Conservation (phyloP, 805 yeast genomes). For the Candida tibetensis region DNA sequence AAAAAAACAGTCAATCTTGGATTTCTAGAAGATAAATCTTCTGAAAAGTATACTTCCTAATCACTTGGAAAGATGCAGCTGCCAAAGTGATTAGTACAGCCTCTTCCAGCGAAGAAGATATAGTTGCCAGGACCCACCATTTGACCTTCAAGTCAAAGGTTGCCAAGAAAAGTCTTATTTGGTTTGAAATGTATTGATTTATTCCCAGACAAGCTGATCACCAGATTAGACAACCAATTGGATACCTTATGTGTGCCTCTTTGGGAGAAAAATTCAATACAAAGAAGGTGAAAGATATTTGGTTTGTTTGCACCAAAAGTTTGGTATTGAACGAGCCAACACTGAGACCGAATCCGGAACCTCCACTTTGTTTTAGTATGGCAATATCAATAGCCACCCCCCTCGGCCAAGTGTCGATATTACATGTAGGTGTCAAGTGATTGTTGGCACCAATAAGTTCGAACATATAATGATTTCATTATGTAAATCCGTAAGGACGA, state of each 20-base stretch:
- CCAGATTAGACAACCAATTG: constrained; percentile 90
- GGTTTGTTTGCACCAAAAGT: constrained; percentile 95
- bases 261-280: constrained; percentile 93
- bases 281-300: constrained; percentile 94
- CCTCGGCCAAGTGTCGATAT: constrained; percentile 99
- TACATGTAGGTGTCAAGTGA: constrained; percentile 85
- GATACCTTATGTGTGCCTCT: constrained; percentile 96
- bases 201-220: constrained; percentile 70
- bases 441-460: constrained; percentile 90
- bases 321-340: constrained; percentile 95
- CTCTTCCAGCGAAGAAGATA: constrained; percentile 67
- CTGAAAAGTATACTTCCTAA: constrained; percentile 54
- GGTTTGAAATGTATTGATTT: constrained; percentile 95
- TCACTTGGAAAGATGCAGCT: constrained; percentile 88
- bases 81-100: constrained; percentile 71
- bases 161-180: constrained; percentile 79
- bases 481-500: constrained; percentile 88
- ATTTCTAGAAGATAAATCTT: constrained; percentile 75
- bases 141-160: constrained; percentile 80
- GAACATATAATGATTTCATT: constrained; percentile 84
- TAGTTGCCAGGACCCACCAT: constrained; percentile 69
- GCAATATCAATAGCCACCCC: constrained; percentile 83
- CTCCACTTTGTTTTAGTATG: constrained; percentile 91
- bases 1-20: too few relatives aligned
- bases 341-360: constrained; percentile 91